Evolutionary conservation across 2,329 filamentous ascomycete species (phyloP).

Genomic region (Fusarium tricinctum): DNA sequence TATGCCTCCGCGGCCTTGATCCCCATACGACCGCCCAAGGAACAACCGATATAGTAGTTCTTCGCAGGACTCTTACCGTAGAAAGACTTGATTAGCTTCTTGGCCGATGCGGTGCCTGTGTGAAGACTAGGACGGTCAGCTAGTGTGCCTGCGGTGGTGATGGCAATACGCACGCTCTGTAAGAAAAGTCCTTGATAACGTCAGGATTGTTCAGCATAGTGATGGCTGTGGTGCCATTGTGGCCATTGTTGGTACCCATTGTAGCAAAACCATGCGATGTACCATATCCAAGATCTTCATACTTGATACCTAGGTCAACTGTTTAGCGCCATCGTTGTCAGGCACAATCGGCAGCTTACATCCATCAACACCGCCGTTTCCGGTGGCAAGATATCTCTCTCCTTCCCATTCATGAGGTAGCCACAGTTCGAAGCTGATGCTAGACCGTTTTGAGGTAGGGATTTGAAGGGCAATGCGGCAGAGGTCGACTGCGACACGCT

Average conservation of each 20-base stretch:
- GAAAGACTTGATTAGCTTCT: constrained; percentile 52
- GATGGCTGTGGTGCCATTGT: constrained; percentile 57
- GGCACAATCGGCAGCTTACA: constrained; percentile 49
- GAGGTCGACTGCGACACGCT: constrained; percentile 11
- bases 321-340: too few species aligned
- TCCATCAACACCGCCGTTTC: constrained; percentile 63
- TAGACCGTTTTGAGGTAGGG: constrained; percentile 36
- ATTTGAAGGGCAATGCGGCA: constrained; percentile 26
- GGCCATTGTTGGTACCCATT: constrained; percentile 64
- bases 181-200: constrained; percentile 56
- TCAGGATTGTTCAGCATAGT: constrained; percentile 54
- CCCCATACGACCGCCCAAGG: constrained; percentile 71
- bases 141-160: too few species aligned
- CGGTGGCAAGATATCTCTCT: constrained; percentile 60
- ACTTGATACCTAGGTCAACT: constrained; percentile 55
- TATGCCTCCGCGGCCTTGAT: constrained; percentile 66
- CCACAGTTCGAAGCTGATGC: constrained; percentile 59
- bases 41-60: constrained; percentile 71
- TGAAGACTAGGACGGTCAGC: background rate
- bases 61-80: constrained; percentile 59
- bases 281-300: constrained; percentile 56
- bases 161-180: constrained; percentile 32
- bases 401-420: constrained; percentile 61
- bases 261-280: constrained; percentile 59
- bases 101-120: constrained; percentile 1